Evolutionary conservation across 495 filamentous ascomycete species (phyloP).

Genomic region (Trichodelitschia bisporula): DNA sequence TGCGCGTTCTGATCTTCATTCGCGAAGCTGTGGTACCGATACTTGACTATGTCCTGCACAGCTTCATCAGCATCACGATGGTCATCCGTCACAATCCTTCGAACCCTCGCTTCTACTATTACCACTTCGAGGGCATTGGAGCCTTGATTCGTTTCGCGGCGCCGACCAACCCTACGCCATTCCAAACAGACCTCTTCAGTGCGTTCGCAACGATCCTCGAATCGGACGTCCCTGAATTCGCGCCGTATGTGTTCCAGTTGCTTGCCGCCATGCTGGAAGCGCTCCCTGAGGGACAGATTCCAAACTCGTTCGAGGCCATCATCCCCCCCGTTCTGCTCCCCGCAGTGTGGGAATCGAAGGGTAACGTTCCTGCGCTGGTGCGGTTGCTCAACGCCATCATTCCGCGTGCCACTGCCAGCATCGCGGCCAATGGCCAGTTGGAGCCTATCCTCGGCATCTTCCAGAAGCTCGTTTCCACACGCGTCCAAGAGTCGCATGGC

Average conservation of each 20-base stretch:
- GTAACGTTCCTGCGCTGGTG: slow-evolving; percentile 78
- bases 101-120: slow-evolving; percentile 96
- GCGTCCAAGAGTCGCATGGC: slow-evolving; percentile 50
- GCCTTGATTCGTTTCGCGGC: slow-evolving; percentile 71
- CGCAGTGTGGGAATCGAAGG: slow-evolving; percentile 62
- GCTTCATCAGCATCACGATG: slow-evolving; percentile 64
- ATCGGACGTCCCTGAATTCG: slow-evolving; percentile 75
- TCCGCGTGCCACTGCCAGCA: slow-evolving; percentile 41
- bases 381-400: slow-evolving; percentile 68
- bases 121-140: slow-evolving; percentile 87
- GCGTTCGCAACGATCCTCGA: slow-evolving; percentile 54
- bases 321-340: slow-evolving; percentile 52
- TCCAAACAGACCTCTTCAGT: slow-evolving; percentile 52
- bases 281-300: slow-evolving; percentile 45
- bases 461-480: slow-evolving; percentile 55
- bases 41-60: slow-evolving; percentile 41
- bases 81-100: slow-evolving; percentile 82
- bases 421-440: slow-evolving; percentile 50
- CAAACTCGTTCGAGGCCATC: slow-evolving; percentile 51
- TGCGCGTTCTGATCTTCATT: slow-evolving; percentile 86
- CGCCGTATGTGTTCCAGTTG: slow-evolving; percentile 90
- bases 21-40: slow-evolving; percentile 49
- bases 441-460: slow-evolving; percentile 74
- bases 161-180: slow-evolving; percentile 37
- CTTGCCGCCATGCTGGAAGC: slow-evolving; percentile 72